Conservation (phyloP, 1,284 basidiomycete species). For the Fistulina hepatica region DNA sequence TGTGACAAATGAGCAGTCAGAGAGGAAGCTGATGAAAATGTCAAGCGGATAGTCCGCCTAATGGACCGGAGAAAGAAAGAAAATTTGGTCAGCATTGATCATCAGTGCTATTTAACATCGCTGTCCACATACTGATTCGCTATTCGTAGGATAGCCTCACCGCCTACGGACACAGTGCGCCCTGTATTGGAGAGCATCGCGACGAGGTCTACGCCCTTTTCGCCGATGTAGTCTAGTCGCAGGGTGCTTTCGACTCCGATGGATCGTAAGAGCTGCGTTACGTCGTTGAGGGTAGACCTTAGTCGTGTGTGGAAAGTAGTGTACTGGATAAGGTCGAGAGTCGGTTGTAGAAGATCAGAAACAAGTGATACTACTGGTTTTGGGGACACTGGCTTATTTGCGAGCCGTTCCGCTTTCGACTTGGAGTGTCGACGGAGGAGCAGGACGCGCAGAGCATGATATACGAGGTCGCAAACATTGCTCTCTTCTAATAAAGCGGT, state of each 20-base stretch:
- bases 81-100: neutral
- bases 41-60: conserved; percentile 63
- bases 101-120: neutral
- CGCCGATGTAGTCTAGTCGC: conserved; percentile 53
- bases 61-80: neutral
- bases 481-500: conserved; percentile 21
- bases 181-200: conserved; percentile 28
- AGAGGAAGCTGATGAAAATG: conserved; percentile 59
- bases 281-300: conserved; percentile 41
- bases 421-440: conserved; percentile 51
- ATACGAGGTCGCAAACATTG: conserved; percentile 63
- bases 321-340: conserved; percentile 69
- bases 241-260: conserved; percentile 50
- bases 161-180: conserved; percentile 33
- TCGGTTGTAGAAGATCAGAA: conserved; percentile 56
- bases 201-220: conserved; percentile 49
- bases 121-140: conserved; percentile 41
- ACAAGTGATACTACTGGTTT: too few species aligned
- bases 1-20: conserved; percentile 64
- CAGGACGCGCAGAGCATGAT: conserved; percentile 48
- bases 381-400: conserved; percentile 24
- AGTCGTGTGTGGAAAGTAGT: conserved; percentile 58
- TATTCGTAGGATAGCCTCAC: conserved; percentile 58
- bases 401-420: conserved; percentile 40
- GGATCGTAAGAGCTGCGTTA: conserved; percentile 34